Evolutionary conservation across 2,329 filamentous ascomycete genomes (phyloP).

Genomic region (Pestalotiopsis sp.): DNA sequence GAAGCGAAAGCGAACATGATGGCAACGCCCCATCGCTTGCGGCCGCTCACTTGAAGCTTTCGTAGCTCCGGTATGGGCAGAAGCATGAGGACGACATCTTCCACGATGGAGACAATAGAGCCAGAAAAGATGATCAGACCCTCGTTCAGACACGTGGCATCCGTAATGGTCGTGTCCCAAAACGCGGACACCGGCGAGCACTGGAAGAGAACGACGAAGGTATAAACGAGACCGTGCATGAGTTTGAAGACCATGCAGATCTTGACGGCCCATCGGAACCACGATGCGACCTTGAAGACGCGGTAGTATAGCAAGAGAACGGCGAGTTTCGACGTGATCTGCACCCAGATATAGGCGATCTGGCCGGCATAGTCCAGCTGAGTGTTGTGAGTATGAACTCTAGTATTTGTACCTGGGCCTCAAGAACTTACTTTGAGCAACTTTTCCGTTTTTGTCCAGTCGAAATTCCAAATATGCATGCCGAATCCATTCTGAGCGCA

Average conservation of each 20-base stretch:
- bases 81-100: background rate
- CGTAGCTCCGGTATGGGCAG: background rate
- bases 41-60: background rate
- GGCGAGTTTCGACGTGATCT: background rate
- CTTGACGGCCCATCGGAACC: background rate
- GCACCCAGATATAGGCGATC: background rate
- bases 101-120: background rate
- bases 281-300: slow-evolving; percentile 1
- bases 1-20: slow-evolving; percentile 4
- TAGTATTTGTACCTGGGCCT: background rate
- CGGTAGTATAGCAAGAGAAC: background rate
- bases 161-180: background rate
- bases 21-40: slow-evolving; percentile 3
- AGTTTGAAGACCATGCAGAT: background rate
- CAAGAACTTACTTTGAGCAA: background rate
- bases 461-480: slow-evolving; percentile 3
- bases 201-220: slow-evolving; percentile 1
- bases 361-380: background rate
- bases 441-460: background rate
- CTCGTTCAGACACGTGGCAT: background rate
- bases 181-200: background rate
- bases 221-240: background rate
- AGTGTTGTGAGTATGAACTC: background rate
- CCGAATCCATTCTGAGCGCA: background rate
- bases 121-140: background rate